Evolutionary conservation across 2,329 filamentous ascomycete species (phyloP).

Genomic region (Microcyclospora pomicola): DNA sequence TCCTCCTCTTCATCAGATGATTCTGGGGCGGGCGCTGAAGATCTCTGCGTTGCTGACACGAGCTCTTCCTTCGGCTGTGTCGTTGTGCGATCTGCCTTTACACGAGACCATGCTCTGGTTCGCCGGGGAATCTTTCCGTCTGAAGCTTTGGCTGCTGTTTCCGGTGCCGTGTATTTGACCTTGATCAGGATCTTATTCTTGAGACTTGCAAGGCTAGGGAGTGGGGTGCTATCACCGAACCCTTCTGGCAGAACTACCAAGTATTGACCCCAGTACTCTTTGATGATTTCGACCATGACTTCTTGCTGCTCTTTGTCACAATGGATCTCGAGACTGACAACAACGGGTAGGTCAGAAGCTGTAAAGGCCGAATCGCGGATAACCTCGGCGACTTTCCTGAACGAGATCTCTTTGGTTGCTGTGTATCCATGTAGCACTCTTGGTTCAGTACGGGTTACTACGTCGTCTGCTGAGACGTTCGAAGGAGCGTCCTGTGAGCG

Average conservation of each 20-base stretch:
- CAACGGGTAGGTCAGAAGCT: conserved; percentile 59
- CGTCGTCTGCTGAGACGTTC: conserved; percentile 5
- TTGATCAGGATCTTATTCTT: conserved; percentile 57
- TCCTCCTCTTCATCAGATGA: conserved; percentile 29
- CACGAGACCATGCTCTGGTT: conserved; percentile 4
- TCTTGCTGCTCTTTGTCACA: conserved; percentile 70
- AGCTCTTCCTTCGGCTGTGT: background rate
- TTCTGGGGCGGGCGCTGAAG: conserved; percentile 6
- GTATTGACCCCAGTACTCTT: conserved; percentile 65
- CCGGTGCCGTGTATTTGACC: conserved; percentile 33
- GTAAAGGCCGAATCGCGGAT: conserved; percentile 69
- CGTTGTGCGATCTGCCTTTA: background rate
- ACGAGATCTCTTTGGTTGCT: conserved; percentile 70
- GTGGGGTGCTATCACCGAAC: conserved; percentile 45
- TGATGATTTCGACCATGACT: conserved; percentile 89
- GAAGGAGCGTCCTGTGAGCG: conserved; percentile 6
- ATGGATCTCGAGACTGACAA: conserved; percentile 87
- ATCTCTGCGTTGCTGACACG: background rate
- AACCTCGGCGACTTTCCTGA: conserved; percentile 71
- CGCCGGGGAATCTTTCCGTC: conserved; percentile 1
- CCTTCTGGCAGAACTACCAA: conserved; percentile 47
- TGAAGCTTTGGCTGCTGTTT: conserved; percentile 13
- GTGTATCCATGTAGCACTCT: conserved; percentile 45
- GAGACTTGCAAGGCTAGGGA: conserved; percentile 51
- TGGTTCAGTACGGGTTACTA: conserved; percentile 16